These are phyloP conservation scores for Dichomitus squalens DNA, from an alignment of 1,284 basidiomycete species.

Conservation along the genomic window DNA sequence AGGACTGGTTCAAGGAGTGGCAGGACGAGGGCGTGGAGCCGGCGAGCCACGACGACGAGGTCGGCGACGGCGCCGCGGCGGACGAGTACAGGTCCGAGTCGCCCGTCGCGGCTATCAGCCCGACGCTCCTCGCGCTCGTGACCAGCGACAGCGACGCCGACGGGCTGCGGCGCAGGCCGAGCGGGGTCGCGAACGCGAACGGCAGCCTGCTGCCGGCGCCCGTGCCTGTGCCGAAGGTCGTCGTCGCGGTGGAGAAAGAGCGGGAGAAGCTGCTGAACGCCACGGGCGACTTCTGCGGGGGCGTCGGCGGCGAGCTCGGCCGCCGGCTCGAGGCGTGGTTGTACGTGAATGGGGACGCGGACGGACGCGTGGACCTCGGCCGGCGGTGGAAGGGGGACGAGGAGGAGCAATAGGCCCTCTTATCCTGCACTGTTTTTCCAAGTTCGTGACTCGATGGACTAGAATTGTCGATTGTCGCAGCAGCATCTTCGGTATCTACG, in stretches of 20 bases:
- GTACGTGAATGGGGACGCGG: slow-evolving; percentile 35
- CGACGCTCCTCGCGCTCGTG: slow-evolving; percentile 21
- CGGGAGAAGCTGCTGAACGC: slow-evolving; percentile 66
- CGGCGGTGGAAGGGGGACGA: slow-evolving; percentile 34
- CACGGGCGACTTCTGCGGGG: slow-evolving; percentile 74
- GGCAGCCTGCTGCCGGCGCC: slow-evolving; percentile 1
- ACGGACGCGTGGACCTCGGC: slow-evolving; percentile 32
- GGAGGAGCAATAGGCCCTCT: slow-evolving; percentile 8
- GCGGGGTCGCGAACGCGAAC: slow-evolving; percentile 1
- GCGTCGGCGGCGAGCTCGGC: slow-evolving; percentile 74
- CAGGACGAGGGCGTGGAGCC: slow-evolving; percentile 28
- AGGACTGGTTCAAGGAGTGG: slow-evolving; percentile 64
- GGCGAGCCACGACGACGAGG: slow-evolving; percentile 3
- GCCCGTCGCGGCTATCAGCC: slow-evolving; percentile 13
- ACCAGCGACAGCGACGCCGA: slow-evolving; percentile 24
- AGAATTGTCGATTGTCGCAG: background rate
- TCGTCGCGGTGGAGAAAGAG: slow-evolving; percentile 56
- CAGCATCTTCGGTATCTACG: background rate
- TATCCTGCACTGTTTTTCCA: no score
- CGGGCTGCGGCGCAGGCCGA: slow-evolving; percentile 3
- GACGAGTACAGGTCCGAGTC: slow-evolving; percentile 16
- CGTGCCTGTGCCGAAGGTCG: slow-evolving; percentile 20
- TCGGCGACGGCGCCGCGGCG: slow-evolving; percentile 3
- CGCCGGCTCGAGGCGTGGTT: slow-evolving; percentile 74
- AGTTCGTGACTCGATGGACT: background rate